Evolutionary conservation across 306 rosid genomes (phyloP).

Genomic region (Mimosa bimucronata): DNA sequence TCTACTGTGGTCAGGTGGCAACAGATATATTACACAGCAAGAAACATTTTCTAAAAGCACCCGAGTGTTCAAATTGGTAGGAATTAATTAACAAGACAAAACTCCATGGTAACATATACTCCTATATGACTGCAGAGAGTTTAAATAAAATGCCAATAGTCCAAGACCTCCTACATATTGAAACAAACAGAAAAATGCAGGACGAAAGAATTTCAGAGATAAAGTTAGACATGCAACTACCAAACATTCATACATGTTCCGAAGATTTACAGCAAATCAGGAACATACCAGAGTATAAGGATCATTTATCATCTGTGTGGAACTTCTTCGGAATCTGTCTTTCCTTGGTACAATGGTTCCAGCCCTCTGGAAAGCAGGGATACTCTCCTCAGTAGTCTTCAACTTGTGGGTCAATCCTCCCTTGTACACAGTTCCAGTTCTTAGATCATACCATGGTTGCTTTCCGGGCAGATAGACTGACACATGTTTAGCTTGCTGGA

Average conservation of each 20-base stretch:
- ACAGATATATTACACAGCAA: constrained; percentile 10
- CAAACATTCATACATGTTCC: constrained; percentile 10
- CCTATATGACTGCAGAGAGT: constrained; percentile 23
- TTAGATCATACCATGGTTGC: constrained; percentile 85
- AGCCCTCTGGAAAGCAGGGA: constrained; percentile 92
- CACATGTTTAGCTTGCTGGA: constrained; percentile 70
- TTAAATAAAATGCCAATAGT: constrained; percentile 20
- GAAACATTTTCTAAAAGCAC: background rate
- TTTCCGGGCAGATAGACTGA: constrained; percentile 91
- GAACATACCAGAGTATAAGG: constrained; percentile 86
- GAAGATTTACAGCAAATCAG: constrained; percentile 28
- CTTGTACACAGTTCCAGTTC: constrained; percentile 70
- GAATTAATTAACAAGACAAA: constrained; percentile 21
- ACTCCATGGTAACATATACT: background rate
- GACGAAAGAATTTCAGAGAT: constrained; percentile 18
- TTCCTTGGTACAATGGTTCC: constrained; percentile 91
- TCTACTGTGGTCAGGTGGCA: constrained; percentile 20
- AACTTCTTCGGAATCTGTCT: constrained; percentile 92
- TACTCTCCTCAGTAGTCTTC: constrained; percentile 67
- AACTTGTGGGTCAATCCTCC: constrained; percentile 81
- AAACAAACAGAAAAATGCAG: constrained; percentile 21
- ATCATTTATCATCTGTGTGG: constrained; percentile 92
- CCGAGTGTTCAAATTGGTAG: constrained; percentile 8
- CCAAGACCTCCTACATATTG: constrained; percentile 6
- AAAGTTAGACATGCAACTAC: background rate